Evolutionary conservation across 306 rosid genomes (phyloP).

Genomic region (Rosa chinensis): DNA sequence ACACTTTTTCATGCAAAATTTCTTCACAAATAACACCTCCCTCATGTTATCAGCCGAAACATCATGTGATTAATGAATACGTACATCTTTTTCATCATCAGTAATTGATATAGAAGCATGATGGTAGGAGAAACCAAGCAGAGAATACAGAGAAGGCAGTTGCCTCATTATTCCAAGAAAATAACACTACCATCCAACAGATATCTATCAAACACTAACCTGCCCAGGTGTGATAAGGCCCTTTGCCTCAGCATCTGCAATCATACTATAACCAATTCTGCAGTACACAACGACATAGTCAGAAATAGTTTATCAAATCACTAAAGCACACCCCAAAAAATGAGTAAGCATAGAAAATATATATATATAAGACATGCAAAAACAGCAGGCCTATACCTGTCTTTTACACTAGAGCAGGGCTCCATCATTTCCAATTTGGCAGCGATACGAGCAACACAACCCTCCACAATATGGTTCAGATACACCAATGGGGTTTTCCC

Average conservation of each 20-base stretch:
- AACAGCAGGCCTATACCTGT: slow-evolving; percentile 45
- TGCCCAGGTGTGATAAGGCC: slow-evolving; percentile 66
- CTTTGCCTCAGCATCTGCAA: slow-evolving; percentile 73
- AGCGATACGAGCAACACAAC: slow-evolving; percentile 68
- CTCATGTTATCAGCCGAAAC: background rate
- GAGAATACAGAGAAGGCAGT: background rate
- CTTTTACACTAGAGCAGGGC: slow-evolving; percentile 81
- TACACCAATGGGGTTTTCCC: slow-evolving; percentile 83
- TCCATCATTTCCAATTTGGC: slow-evolving; percentile 76
- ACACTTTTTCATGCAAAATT: background rate
- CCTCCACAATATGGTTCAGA: slow-evolving; percentile 57
- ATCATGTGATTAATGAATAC: background rate
- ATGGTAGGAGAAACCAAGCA: background rate
- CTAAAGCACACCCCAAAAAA: background rate
- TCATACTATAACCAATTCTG: slow-evolving; percentile 86
- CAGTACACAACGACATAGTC: slow-evolving; percentile 14
- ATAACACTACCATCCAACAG: background rate
- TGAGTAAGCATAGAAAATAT: background rate
- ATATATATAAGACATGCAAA: background rate
- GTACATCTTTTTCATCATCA: background rate
- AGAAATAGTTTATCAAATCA: background rate
- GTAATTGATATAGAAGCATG: background rate
- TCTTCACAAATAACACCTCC: background rate
- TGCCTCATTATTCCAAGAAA: background rate
- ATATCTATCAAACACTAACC: slow-evolving; percentile 43